Evolutionary conservation across 1,284 basidiomycete genomes (phyloP), one percentile per base, ranked within the genome.

Genomic region (Trametes sp.): DNA sequence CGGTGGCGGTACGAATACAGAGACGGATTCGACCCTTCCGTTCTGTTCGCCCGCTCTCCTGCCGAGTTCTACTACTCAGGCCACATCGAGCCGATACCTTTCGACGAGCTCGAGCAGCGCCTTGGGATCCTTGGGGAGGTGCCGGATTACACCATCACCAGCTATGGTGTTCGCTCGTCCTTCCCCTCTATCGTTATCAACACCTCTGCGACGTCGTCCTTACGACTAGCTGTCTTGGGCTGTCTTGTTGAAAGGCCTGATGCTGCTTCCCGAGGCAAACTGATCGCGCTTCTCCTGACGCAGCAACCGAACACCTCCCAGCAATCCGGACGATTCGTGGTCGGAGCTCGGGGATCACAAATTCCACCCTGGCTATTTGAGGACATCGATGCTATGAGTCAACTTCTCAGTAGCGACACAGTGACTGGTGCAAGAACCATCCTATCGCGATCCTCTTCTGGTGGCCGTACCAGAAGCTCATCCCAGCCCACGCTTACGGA

Each of bases 171-270:
- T 23, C 53, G 53, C 42, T 24, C 53, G 11, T 45, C 41, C 4
- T 54, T 54, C 29, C 53, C 53, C 7, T 54, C 41, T 13, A 35
- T 54, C 53, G 38, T 44, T 29, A 24, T 54, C 42, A 44, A 38
- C 14, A 44, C 19, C 8, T 33, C 41, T 29, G 24, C 53, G 5
- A 54, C 53, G 6, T 54, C 53, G 5, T 10, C 41, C 9, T 33
- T 54, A 10, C 41, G 53, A 16, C 29, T 54, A 11, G 53, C 53
- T 14, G 29, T 54, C 8, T 21, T 54, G 10, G 53, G 28, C 10
- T 54, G 53, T 54, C 53, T 31, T 7, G 52, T 44, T 2, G 28
- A 28, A 6, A 14, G 14, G 21, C 6, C 24, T 1, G 26, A 24
- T 28, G 23, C 41, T 5, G 42, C 41, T 21, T 31, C 21, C 11